These are phyloP conservation scores for Leptographium flavum DNA, from an alignment of 2,329 filamentous ascomycete species.

Conservation along the genomic window DNA sequence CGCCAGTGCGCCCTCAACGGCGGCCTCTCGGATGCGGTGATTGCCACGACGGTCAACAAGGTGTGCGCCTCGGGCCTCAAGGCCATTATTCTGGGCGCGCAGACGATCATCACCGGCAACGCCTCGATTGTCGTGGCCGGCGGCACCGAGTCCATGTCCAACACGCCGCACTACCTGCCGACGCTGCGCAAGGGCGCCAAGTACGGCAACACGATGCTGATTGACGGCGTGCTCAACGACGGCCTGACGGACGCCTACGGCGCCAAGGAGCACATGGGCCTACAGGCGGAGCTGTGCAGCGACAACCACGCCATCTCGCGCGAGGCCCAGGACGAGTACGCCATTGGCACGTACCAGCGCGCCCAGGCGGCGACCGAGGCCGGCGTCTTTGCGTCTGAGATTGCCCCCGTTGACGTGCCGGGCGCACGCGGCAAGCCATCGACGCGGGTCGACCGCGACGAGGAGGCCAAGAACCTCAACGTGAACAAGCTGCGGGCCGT, in stretches of 20 bases:
- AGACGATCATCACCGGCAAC: conserved; percentile 95
- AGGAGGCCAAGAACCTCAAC: conserved; percentile 93
- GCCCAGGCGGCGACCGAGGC: conserved; percentile 73
- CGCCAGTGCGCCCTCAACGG: conserved; percentile 85
- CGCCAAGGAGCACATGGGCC: conserved; percentile 92
- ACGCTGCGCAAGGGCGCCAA: conserved; percentile 77
- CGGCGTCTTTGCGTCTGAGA: conserved; percentile 73
- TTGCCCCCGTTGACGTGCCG: conserved; percentile 75
- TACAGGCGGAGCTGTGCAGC: conserved; percentile 85
- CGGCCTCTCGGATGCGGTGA: conserved; percentile 64
- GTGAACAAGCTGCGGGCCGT: conserved; percentile 71
- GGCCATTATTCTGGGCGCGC: conserved; percentile 83
- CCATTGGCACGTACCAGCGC: conserved; percentile 88
- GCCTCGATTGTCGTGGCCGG: conserved; percentile 87
- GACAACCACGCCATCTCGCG: conserved; percentile 67
- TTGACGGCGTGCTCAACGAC: conserved; percentile 89
- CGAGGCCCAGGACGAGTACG: conserved; percentile 87
- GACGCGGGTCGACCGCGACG: conserved; percentile 68
- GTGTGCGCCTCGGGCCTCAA: conserved; percentile 94
- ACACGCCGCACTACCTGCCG: conserved; percentile 89
- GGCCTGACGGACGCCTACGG: conserved; percentile 84
- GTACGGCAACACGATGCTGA: conserved; percentile 78
- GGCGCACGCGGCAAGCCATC: conserved; percentile 83
- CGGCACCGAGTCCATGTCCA: conserved; percentile 97
- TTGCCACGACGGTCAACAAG: conserved; percentile 95